Base-by-base conservation (phyloP, 192 early-diverging fungal species). In the Backusella morwellensis region DNA sequence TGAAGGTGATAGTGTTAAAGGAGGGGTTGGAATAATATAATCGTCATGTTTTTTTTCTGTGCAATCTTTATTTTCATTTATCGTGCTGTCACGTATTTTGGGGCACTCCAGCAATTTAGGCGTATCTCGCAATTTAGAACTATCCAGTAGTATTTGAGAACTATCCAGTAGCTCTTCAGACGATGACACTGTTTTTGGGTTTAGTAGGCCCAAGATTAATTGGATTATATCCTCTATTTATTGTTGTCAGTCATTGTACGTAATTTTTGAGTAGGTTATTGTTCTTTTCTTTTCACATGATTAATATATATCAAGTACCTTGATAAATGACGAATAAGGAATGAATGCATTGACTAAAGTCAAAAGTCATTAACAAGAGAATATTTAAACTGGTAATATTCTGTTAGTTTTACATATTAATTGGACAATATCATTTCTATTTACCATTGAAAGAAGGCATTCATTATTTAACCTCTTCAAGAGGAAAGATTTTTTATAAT, bases 321-420 rank as follows among this genome's bases (percentile, higher is more conserved):
- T 63, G 56, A 29, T 63, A 63, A 26, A 63, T 63, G 56, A 63
- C 26, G 26, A 63, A 63, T 63, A 63, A 63, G 56, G 56, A 63
- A 63, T 63, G 56, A 63, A 63, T 63, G 56, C 21, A 63, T 63
- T 63, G 56, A 63, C 56, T 63, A 63, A 63, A 26, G 56, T 63
- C 56, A 63, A 63, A 29, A 12, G 56, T 63, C 56, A 63, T 63
- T 9, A 63, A 63, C 56, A 63, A 63, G 56, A 63, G 56, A 63
- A 63, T 63, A 63, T 63, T 63, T 63, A 63, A 12, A 63, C 56
- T 63, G 4, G 14, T 29, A 4, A 63, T 50, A 63, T 29, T 63
- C 3, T 3, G 11, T 29, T 63, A 63, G 21, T 26, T 29, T 23
- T 29, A 63, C 4, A 63, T 12, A 63, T 29, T 11, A 26, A 23